Percentiles rank a stretch among this genome's conserved stretches.
Evolutionary conservation across 1,284 basidiomycete species (phyloP).

Genomic region (Schizophyllum commune): DNA sequence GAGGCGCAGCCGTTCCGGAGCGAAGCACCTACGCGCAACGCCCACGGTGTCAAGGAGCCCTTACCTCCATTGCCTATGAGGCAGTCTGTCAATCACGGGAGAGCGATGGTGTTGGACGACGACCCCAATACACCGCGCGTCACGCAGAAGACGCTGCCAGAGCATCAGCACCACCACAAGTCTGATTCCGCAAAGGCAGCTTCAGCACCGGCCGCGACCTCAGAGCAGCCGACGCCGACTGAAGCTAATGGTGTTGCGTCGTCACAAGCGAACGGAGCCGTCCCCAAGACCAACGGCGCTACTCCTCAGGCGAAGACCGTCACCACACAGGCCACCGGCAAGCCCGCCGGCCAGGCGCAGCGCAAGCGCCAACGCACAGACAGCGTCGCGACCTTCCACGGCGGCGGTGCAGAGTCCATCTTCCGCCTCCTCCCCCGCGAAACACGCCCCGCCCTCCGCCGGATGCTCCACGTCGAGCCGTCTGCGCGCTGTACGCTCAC

Average conservation of each 20-base stretch:
- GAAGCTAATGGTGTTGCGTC: no score
- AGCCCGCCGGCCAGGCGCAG: not conserved
- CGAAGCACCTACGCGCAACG: not conserved
- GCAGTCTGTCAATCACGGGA: not conserved
- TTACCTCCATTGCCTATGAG: not conserved
- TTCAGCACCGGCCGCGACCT: not conserved
- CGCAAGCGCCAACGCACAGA: conserved; percentile 40
- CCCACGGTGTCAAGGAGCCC: not conserved
- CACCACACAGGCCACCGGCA: not conserved
- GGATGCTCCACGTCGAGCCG: conserved; percentile 94
- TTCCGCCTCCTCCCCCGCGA: conserved; percentile 96
- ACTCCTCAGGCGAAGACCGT: no score
- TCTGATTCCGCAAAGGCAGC: not conserved
- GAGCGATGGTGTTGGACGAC: not conserved
- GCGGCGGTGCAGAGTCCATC: conserved; percentile 92
- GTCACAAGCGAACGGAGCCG: not conserved
- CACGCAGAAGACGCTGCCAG: not conserved
- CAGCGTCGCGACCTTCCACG: conserved; percentile 70
- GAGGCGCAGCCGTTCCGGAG: not conserved
- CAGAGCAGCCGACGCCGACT: not conserved
- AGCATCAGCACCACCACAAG: not conserved
- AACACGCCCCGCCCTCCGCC: conserved; percentile 78
- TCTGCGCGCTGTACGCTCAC: conserved; percentile 85
- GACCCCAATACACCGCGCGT: not conserved
- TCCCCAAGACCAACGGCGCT: no score